Base-by-base conservation (phyloP, 2,329 filamentous ascomycete species). In the Botrytis elliptica region DNA sequence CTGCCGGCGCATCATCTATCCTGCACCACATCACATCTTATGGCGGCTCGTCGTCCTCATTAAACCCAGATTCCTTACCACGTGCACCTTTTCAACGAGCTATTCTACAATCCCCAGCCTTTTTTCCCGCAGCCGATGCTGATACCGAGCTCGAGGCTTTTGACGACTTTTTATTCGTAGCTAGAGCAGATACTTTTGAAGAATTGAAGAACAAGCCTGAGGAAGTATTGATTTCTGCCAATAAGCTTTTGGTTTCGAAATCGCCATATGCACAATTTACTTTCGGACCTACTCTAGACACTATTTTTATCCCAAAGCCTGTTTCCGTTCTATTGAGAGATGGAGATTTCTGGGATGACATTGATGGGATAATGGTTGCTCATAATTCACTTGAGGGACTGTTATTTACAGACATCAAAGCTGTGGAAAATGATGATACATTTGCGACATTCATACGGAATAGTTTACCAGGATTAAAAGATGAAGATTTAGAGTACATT, bases 11-110 rank as follows among this genome's bases (percentile, higher is more conserved):
- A 22, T 89, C 91, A 69, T 83, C 82, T 1, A 88, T 88, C 69
- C 85, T 85, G 1, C 83, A 83, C 63, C 89, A 90, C 36, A 81
- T 89, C 33, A 83, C 86, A 60, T 86, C 86, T 5, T 87, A 88
- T 74, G 85, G 84, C 36, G 88, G 88, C 4, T 33, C 33, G 1
- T 38, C 57, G 3, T 60, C 33, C 33, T 22, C 7, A 3, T 36
- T 22, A 12, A 60, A 60, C 22, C 9, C 57, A 8, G 1, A 60
- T 22, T 60, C 57, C 8, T 25, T 38, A 60, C 18, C 57, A 20
- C 33, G 57, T 4, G 57, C 57, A 10, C 57, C 57, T 22, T 60
- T 60, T 3, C 57, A 60, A 60, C 33, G 29, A 9, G 57, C 57
- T 12, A 60, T 60, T 22, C 57, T 60, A 0, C 57, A 60, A 25